Percentiles rank a stretch among this genome's conserved stretches.
These are phyloP conservation scores for Eucommia ulmoides DNA, from an alignment of 257 asterid genomes.

Conservation along the genomic window DNA sequence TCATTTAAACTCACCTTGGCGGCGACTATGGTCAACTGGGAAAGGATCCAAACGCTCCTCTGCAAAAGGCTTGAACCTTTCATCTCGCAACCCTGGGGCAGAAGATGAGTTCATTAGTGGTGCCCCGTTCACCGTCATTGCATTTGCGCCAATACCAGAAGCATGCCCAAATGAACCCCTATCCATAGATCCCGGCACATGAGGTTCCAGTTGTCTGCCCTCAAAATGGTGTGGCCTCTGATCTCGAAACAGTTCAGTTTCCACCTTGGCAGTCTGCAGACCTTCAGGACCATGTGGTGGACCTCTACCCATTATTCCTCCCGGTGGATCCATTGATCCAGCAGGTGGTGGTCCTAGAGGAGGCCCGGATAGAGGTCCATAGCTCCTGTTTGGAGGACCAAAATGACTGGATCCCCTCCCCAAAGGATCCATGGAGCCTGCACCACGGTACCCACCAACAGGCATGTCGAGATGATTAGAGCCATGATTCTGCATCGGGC, in stretches of 20 bases:
- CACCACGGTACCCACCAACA: conserved; percentile 10
- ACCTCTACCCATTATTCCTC: conserved; percentile 36
- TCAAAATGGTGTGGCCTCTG: conserved; percentile 21
- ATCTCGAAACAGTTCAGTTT: conserved; percentile 24
- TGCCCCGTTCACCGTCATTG: conserved; percentile 27
- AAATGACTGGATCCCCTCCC: conserved; percentile 40
- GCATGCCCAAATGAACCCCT: conserved; percentile 27
- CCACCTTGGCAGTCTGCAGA: conserved; percentile 18
- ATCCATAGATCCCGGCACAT: conserved; percentile 25
- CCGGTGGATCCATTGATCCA: conserved; percentile 25
- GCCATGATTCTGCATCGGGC: conserved; percentile 16
- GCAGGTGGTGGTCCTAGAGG: conserved; percentile 27
- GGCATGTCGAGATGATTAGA: neutral
- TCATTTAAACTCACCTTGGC: conserved; percentile 36
- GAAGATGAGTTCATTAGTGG: conserved; percentile 25
- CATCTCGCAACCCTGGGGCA: conserved; percentile 34
- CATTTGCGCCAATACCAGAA: conserved; percentile 25
- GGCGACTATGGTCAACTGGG: conserved; percentile 28
- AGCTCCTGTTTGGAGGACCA: conserved; percentile 27
- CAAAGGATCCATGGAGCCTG: conserved; percentile 15
- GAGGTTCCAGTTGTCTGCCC: conserved; percentile 11
- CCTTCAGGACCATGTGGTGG: conserved; percentile 35
- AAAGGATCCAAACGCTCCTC: conserved; percentile 34
- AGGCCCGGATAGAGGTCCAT: conserved; percentile 21
- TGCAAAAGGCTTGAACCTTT: conserved; percentile 30